phyloP scores from a whole-genome alignment of 768 basidiomycete species.

The Tulasnella sp. region DNA sequence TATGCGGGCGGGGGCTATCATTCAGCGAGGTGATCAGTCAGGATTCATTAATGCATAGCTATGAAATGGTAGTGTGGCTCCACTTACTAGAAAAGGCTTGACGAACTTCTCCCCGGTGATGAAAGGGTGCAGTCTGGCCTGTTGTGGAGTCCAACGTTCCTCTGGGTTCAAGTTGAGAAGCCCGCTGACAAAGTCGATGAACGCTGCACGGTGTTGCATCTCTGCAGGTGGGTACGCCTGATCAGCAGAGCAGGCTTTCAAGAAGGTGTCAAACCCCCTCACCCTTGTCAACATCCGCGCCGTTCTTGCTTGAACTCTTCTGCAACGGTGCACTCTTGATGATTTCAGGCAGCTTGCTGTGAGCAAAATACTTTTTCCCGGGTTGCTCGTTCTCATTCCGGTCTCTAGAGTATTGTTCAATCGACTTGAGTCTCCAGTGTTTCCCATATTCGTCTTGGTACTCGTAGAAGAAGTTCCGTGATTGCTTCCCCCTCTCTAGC shows the following conservation, averaged over 20 bases:
- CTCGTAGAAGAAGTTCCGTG: slow-evolving; percentile 82
- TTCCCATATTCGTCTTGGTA: slow-evolving; percentile 62
- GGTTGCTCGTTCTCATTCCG: slow-evolving; percentile 94
- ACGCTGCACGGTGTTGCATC: slow-evolving; percentile 84
- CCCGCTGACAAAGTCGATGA: slow-evolving; percentile 96
- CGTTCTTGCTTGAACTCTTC: slow-evolving; percentile 57
- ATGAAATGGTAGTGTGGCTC: neutral
- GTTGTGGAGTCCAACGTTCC: slow-evolving; percentile 93
- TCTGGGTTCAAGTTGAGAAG: slow-evolving; percentile 89
- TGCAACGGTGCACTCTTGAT: slow-evolving; percentile 94
- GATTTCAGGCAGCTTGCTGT: slow-evolving; percentile 85
- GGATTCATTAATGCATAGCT: neutral
- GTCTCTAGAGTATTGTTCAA: slow-evolving; percentile 93
- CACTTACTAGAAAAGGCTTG: slow-evolving; percentile 68
- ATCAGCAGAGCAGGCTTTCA: neutral
- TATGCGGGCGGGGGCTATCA: neutral
- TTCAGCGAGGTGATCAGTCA: neutral
- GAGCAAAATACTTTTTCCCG: slow-evolving; percentile 98
- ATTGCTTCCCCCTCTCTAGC: slow-evolving; percentile 94
- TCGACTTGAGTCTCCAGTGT: slow-evolving; percentile 65
- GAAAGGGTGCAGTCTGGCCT: slow-evolving; percentile 91
- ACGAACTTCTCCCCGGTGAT: slow-evolving; percentile 95
- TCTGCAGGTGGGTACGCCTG: slow-evolving; percentile 37
- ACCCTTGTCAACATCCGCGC: slow-evolving; percentile 85
- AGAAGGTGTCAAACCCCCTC: slow-evolving; percentile 20